A percentile compares a stretch with the other conserved stretches of the same genome.
phyloP scores from a whole-genome alignment of 1,284 basidiomycete genomes.

The Phlebopus sp. region DNA sequence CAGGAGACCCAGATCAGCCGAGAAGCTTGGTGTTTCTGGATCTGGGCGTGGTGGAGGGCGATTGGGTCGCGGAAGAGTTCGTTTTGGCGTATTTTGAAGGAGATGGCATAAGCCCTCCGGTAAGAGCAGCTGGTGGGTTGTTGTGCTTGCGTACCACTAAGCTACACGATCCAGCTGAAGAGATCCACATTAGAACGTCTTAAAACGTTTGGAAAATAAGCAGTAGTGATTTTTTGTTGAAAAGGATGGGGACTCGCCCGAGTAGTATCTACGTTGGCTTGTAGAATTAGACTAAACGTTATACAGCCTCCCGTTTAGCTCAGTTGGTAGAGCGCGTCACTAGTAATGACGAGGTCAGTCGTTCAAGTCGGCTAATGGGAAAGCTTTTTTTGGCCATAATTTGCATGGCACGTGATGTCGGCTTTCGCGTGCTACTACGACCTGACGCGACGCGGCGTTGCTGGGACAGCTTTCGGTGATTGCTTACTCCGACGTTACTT shows the following conservation, averaged over 20 bases:
- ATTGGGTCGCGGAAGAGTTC: constrained; percentile 74
- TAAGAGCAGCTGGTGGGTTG: constrained; percentile 35
- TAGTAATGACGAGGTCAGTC: constrained; percentile 42
- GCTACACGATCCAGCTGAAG: constrained; percentile 40
- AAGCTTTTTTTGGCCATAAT: constrained; percentile 4
- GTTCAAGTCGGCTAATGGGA: constrained; percentile 28
- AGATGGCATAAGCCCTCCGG: constrained; percentile 66
- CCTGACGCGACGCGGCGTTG: constrained; percentile 6
- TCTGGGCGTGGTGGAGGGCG: constrained; percentile 64
- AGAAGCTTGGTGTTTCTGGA: constrained; percentile 68
- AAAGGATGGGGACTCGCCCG: background rate
- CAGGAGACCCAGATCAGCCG: constrained; percentile 38
- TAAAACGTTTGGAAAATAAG: constrained; percentile 20
- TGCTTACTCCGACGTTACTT: too few species aligned
- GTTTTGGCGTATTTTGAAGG: constrained; percentile 73
- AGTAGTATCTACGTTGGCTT: too few species aligned
- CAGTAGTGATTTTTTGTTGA: background rate
- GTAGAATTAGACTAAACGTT: too few species aligned
- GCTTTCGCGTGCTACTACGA: background rate
- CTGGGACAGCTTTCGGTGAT: constrained; percentile 11
- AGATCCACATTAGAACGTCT: constrained; percentile 28
- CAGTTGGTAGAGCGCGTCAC: constrained; percentile 64
- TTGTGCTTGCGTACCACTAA: background rate
- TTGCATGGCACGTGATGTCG: background rate
- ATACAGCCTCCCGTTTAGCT: constrained; percentile 48